Base-by-base conservation (phyloP, 805 yeast species). In the Maudiozyma serrabonitensis region DNA sequence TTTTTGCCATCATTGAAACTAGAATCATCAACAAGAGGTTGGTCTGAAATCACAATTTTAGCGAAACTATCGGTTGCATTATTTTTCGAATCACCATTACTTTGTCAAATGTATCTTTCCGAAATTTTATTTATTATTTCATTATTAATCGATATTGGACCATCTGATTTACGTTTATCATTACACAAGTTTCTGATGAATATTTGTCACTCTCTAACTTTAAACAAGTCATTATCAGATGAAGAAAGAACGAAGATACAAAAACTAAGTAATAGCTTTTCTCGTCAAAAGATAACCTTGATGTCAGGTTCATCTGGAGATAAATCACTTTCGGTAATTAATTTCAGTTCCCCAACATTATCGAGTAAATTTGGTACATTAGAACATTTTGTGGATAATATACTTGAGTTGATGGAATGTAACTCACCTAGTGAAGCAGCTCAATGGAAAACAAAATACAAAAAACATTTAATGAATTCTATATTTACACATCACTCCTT, bases 41-140 rank as follows among this genome's bases (percentile, higher is more conserved):
- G 89, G 79, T 74, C 83, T 49, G 95, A 85, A 60, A 75, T 85
- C 9, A 75, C 78, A 11, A 82, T 87, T 8, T 64, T 87, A 56
- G 75, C 82, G 6, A 78, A 79, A 54, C 72, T 84, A 43, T 70
- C 81, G 44, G 75, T 82, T 2, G 74, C 80, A 2, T 60, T 86
- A 41, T 79, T 86, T 52, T 87, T 87, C 67, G 87, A 86, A 59
- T 76, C 86, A 0, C 72, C 76, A 35, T 63, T 74, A 15, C 73
- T 77, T 52, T 78, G 84, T 9, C 80, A 81, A 50, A 69, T 77
- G 62, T 84, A 73, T 60, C 64, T 87, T 53, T 82, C 89, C 15
- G 93, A 87, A 59, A 72, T 86, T 2, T 74, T 84, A 49, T 79
- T 80, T 57, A 70, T 86, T 52, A 75, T 82, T 25, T 74, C 89